phyloP scores from a whole-genome alignment of 2,329 filamentous ascomycete genomes.

The Aspergillus eucalypticola region DNA sequence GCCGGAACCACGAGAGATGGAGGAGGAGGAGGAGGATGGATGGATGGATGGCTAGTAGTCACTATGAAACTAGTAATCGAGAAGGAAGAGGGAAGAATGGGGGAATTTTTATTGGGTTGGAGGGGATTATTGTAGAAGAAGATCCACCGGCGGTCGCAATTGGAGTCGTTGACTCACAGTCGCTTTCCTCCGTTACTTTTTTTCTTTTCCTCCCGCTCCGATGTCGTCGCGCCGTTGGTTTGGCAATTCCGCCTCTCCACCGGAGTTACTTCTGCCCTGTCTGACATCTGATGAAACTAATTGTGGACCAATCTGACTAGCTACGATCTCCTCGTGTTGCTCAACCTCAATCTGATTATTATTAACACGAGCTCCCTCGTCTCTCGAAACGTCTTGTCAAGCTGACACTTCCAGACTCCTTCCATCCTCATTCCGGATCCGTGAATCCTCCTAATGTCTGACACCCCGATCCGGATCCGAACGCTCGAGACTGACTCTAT shows the following conservation, averaged over 20 bases:
- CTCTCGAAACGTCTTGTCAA: background rate
- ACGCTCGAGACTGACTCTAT: background rate
- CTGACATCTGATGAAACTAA: background rate
- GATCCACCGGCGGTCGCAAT: background rate
- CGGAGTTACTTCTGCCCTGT: background rate
- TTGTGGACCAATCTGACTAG: background rate
- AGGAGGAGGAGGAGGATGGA: background rate
- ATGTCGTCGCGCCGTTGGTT: slow-evolving; percentile 12
- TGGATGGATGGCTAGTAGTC: background rate
- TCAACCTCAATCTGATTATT: background rate
- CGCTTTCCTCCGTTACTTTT: background rate
- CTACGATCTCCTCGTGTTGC: background rate
- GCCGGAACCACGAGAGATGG: background rate
- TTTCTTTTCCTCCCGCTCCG: slow-evolving; percentile 16
- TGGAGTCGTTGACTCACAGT: slow-evolving; percentile 16
- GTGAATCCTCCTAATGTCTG: background rate
- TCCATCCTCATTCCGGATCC: background rate
- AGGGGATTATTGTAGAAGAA: background rate
- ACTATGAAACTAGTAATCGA: background rate
- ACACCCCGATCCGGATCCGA: background rate
- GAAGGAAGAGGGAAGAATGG: background rate
- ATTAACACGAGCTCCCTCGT: background rate
- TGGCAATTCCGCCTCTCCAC: background rate
- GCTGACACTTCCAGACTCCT: background rate
- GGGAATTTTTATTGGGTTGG: background rate